Conservation (phyloP, 768 basidiomycete species). For the Leucosporidium yakuticum region DNA sequence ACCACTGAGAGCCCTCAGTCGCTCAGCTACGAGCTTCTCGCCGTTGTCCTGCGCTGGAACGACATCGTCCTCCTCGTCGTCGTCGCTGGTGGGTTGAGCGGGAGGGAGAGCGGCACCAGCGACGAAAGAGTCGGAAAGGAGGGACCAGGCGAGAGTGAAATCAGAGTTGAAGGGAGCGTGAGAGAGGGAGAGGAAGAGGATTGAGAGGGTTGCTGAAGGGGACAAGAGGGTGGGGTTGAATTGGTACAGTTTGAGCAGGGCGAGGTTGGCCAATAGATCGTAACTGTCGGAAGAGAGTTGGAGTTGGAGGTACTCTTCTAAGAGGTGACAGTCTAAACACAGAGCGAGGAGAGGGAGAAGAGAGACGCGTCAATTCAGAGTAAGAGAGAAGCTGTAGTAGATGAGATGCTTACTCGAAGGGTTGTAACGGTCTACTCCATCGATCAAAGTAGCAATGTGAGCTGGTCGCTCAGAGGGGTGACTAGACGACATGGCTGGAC, state of each 20-base stretch:
- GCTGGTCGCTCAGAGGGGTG: no score
- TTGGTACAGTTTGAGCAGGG: slow-evolving; percentile 77
- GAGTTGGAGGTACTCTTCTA: slow-evolving; percentile 93
- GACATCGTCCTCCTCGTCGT: slow-evolving; percentile 11
- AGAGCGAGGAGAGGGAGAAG: not conserved
- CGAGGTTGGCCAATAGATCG: slow-evolving; percentile 89
- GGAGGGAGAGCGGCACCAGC: slow-evolving; percentile 42
- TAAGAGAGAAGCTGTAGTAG: not conserved
- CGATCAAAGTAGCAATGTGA: no score
- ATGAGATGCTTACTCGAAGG: slow-evolving; percentile 54
- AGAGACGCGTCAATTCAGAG: not conserved
- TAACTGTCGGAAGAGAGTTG: slow-evolving; percentile 88
- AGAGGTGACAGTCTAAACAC: slow-evolving; percentile 61
- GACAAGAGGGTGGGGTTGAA: slow-evolving; percentile 30
- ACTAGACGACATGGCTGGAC: no score
- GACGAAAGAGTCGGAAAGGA: slow-evolving; percentile 62
- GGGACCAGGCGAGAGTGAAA: slow-evolving; percentile 86
- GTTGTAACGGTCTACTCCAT: slow-evolving; percentile 73
- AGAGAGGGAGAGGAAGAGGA: slow-evolving; percentile 84
- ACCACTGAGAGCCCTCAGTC: slow-evolving; percentile 61
- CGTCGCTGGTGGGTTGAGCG: slow-evolving; percentile 3
- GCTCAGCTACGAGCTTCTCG: slow-evolving; percentile 70
- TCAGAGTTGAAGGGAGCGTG: slow-evolving; percentile 74
- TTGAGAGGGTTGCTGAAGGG: slow-evolving; percentile 47
- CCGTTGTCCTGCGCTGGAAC: slow-evolving; percentile 7